These are phyloP conservation scores for Setomelanomma holmii DNA, from an alignment of 2,329 filamentous ascomycete genomes.

Conservation along the genomic window DNA sequence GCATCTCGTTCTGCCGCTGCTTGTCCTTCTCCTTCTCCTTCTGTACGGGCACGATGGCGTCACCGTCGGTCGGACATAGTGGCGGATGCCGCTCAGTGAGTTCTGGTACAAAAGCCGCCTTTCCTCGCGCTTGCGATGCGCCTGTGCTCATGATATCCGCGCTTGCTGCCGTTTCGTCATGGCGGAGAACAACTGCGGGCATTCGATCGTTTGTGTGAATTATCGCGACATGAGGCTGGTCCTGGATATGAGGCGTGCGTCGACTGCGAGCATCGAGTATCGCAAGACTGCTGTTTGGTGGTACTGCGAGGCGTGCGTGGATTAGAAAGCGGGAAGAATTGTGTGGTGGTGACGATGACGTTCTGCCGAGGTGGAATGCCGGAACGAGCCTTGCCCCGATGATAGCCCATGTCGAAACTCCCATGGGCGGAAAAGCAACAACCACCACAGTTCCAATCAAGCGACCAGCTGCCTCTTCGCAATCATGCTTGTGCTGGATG, in stretches of 20 bases:
- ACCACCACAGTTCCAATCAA: not conserved
- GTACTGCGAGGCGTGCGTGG: not conserved
- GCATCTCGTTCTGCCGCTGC: slow-evolving; percentile 3
- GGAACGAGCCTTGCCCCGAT: not conserved
- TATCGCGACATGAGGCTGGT: slow-evolving; percentile 31
- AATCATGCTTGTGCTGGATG: not conserved
- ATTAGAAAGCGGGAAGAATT: slow-evolving; percentile 17
- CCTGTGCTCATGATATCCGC: slow-evolving; percentile 43
- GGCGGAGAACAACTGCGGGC: slow-evolving; percentile 46
- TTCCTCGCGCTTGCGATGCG: slow-evolving; percentile 30
- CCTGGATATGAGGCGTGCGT: slow-evolving; percentile 1
- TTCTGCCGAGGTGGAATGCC: slow-evolving; percentile 3
- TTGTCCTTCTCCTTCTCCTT: slow-evolving; percentile 29
- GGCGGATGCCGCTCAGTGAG: slow-evolving; percentile 42
- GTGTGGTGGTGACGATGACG: not conserved
- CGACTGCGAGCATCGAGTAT: not conserved
- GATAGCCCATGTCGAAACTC: not conserved
- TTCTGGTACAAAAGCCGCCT: slow-evolving; percentile 8
- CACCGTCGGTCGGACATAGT: slow-evolving; percentile 61
- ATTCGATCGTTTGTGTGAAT: slow-evolving; percentile 38
- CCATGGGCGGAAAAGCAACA: not conserved
- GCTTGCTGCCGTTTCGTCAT: slow-evolving; percentile 46
- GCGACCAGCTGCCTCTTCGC: not conserved
- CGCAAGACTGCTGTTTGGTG: not conserved
- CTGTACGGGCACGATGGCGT: slow-evolving; percentile 58